These are phyloP conservation scores for Suillus fuscotomentosus DNA, from an alignment of 768 basidiomycete genomes.

Conservation along the genomic window DNA sequence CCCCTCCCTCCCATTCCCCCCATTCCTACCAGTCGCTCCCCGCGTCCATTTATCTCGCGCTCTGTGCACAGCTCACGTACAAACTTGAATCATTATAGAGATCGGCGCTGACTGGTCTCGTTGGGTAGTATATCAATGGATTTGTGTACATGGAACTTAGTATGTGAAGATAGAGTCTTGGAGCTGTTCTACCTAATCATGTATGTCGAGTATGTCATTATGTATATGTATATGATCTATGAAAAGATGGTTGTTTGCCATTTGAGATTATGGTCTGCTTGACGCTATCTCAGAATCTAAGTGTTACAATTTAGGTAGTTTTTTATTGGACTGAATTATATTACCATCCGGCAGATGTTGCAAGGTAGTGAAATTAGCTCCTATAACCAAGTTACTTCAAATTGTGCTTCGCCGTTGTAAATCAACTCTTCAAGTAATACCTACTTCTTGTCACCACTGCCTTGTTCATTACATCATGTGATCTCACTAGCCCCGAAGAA, in stretches of 20 bases:
- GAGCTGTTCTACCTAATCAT: neutral
- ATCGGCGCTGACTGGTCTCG: slow-evolving; percentile 7
- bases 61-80: neutral
- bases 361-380: no score
- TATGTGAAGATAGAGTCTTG: neutral
- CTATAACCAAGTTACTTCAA: no score
- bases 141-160: neutral
- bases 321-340: neutral
- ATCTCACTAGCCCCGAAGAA: no score
- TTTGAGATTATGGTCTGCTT: neutral
- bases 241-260: neutral
- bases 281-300: neutral
- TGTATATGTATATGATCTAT: neutral
- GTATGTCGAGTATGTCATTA: neutral
- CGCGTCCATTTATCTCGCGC: neutral
- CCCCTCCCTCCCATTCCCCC: neutral
- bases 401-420: no score
- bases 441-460: no score
- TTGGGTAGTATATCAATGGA: neutral
- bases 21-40: neutral
- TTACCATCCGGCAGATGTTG: neutral
- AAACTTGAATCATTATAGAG: slow-evolving; percentile 3
- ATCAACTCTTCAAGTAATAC: no score
- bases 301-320: neutral
- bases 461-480: no score